Evolutionary conservation across 2,329 filamentous ascomycete genomes (phyloP).

Genomic region (Biscogniauxia mediterranea): DNA sequence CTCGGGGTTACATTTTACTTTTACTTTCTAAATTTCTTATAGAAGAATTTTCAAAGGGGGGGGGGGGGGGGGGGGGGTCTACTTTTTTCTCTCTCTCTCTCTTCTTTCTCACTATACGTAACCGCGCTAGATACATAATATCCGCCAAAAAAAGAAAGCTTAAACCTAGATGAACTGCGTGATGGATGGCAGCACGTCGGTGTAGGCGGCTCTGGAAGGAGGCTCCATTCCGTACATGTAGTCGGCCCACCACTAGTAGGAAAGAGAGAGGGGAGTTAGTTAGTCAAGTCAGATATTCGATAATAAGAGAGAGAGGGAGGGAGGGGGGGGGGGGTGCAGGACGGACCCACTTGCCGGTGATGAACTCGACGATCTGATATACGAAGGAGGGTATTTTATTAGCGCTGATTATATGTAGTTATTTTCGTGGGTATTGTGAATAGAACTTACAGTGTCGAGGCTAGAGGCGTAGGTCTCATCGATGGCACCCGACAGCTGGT

Average conservation of each 20-base stretch:
- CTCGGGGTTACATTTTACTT: too few species aligned
- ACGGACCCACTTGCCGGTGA: slow-evolving; percentile 23
- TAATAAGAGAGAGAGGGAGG: not conserved
- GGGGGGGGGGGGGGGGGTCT: too few species aligned
- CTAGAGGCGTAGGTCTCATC: slow-evolving; percentile 29
- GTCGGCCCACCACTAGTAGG: slow-evolving; percentile 48
- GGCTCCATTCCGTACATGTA: slow-evolving; percentile 33
- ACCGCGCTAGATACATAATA: not conserved
- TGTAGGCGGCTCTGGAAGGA: slow-evolving; percentile 27
- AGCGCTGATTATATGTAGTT: slow-evolving; percentile 1
- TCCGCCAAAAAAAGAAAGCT: too few species aligned
- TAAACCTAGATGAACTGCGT: slow-evolving; percentile 29
- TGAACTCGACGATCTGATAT: slow-evolving; percentile 25
- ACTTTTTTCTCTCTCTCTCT: too few species aligned
- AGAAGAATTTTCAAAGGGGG: too few species aligned
- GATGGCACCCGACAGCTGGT: slow-evolving; percentile 41
- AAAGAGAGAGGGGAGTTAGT: not conserved
- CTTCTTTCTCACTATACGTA: too few species aligned
- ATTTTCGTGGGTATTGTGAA: not conserved
- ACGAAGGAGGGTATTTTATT: not conserved
- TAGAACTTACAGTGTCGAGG: slow-evolving; percentile 24
- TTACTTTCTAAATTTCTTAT: too few species aligned
- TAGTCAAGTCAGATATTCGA: not conserved
- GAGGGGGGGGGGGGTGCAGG: not conserved
- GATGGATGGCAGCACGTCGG: slow-evolving; percentile 27